Conservation (phyloP, 2,329 filamentous ascomycete genomes). For the Colletotrichum chlorophyti region DNA sequence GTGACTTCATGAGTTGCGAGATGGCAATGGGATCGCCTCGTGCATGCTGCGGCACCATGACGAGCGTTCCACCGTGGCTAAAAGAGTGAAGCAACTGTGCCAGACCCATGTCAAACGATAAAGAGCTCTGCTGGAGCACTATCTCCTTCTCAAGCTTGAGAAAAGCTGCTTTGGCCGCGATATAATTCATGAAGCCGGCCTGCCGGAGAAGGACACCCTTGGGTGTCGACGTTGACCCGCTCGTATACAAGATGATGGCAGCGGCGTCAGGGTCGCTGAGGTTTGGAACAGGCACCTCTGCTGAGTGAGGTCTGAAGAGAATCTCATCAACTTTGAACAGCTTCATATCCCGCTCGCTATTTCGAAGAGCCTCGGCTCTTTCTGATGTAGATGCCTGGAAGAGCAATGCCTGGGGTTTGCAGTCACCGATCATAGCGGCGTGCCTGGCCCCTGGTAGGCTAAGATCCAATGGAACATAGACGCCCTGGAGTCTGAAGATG, state of each 20-base stretch:
- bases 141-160: constrained; percentile 30
- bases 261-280: constrained; percentile 6
- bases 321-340: no score
- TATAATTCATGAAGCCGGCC: constrained; percentile 35
- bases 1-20: constrained; percentile 40
- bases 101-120: constrained; percentile 49
- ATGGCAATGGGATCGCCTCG: constrained; percentile 44
- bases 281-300: no score
- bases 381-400: no score
- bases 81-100: constrained; percentile 44
- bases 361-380: no score
- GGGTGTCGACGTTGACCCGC: constrained; percentile 41
- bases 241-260: constrained; percentile 42
- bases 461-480: constrained; percentile 49
- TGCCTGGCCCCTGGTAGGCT: constrained; percentile 39
- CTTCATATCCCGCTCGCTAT: no score
- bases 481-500: constrained; percentile 44
- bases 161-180: constrained; percentile 20
- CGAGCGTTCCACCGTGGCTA: constrained; percentile 42
- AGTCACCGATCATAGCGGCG: constrained; percentile 35
- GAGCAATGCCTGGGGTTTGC: constrained; percentile 34
- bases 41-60: constrained; percentile 37
- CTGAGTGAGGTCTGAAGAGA: no score
- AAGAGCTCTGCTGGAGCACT: constrained; percentile 47
- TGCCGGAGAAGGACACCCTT: constrained; percentile 48